Evolutionary conservation across 2,329 filamentous ascomycete genomes (phyloP), one percentile per base, ranked within the genome.

Genomic region (Fusarium concolor): DNA sequence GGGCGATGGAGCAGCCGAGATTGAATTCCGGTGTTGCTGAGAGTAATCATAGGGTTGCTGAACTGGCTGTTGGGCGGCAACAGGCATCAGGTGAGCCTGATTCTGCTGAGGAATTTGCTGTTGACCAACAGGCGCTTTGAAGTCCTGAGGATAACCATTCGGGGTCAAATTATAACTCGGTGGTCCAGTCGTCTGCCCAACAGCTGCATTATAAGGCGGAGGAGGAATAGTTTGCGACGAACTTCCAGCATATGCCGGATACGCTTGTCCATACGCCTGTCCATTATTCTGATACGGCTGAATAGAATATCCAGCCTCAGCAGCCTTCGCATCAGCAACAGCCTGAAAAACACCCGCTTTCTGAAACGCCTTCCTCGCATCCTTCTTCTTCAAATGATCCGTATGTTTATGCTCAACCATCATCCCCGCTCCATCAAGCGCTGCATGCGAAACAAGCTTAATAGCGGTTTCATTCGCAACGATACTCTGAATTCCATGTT

Each of bases 341-440:
- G 72, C 73, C 10, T 78, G 52, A 26, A 77, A 78, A 3, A 77
- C 74, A 3, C 76, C 73, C 2, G 77, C 76, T 3, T 75, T 73
- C n/a, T 71, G 39, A n/a, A 77, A 74, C 0, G 79, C 71, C 44
- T 78, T 79, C 18, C 62, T 22, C 0, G 77, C 72, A 38, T 77
- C 76, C 57, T 78, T 80, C 61, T 78, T 78, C 66, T 76, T 77
- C 10, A 74, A 56, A 54, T 75, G 76, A 7, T 64, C 69, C 2
- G 76, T 79, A 29, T 81, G 78, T 2, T 71, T 72, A 49, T 81
- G 76, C 31, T 81, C 79, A 2, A 78, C 53, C 2, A 72, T 73
- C 68, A 79, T 73, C 1, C 77, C 79, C 3, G 75, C 75, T 0
- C 75, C 78, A 46, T 81, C 79, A 3, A 81, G 67, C 2, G 77